phyloP scores from a whole-genome alignment of 192 early-diverging fungal genomes.

The Coemansia reversa region DNA sequence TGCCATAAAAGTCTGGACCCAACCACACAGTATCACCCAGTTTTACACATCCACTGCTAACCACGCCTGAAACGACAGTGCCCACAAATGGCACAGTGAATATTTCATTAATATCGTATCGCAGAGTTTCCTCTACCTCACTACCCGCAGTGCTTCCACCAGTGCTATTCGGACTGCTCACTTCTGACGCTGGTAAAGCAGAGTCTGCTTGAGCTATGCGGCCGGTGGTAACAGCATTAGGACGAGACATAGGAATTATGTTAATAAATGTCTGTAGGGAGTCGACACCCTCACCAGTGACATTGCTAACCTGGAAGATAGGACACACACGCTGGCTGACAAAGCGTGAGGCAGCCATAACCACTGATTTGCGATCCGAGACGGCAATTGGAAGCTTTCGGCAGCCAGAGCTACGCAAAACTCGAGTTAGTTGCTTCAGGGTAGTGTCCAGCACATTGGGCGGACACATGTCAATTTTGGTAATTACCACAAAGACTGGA shows the following conservation, averaged over 20 bases:
- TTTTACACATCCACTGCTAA: slow-evolving; percentile 70
- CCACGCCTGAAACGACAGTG: slow-evolving; percentile 85
- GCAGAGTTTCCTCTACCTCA: slow-evolving; percentile 53
- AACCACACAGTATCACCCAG: slow-evolving; percentile 79
- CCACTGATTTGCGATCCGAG: slow-evolving; percentile 68
- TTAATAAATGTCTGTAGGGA: slow-evolving; percentile 82
- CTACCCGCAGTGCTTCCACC: not conserved
- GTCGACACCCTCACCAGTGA: slow-evolving; percentile 78
- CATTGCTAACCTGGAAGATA: slow-evolving; percentile 92
- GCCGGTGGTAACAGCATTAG: not conserved
- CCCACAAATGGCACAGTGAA: slow-evolving; percentile 90
- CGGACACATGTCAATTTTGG: slow-evolving; percentile 94
- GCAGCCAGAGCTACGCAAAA: slow-evolving; percentile 85
- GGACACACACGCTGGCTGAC: slow-evolving; percentile 88
- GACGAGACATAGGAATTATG: slow-evolving; percentile 59
- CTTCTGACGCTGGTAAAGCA: too few relatives aligned
- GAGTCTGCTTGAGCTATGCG: not conserved
- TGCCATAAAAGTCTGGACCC: slow-evolving; percentile 83
- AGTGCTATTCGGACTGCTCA: not conserved
- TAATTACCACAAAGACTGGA: slow-evolving; percentile 90
- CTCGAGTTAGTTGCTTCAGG: slow-evolving; percentile 76
- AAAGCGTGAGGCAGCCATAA: slow-evolving; percentile 77
- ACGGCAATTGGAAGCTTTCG: slow-evolving; percentile 91
- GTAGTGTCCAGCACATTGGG: slow-evolving; percentile 78
- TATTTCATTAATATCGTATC: slow-evolving; percentile 87